Base-by-base conservation (phyloP, 352 stramenopile genomes). In the Thalassiosira exigua region DNA sequence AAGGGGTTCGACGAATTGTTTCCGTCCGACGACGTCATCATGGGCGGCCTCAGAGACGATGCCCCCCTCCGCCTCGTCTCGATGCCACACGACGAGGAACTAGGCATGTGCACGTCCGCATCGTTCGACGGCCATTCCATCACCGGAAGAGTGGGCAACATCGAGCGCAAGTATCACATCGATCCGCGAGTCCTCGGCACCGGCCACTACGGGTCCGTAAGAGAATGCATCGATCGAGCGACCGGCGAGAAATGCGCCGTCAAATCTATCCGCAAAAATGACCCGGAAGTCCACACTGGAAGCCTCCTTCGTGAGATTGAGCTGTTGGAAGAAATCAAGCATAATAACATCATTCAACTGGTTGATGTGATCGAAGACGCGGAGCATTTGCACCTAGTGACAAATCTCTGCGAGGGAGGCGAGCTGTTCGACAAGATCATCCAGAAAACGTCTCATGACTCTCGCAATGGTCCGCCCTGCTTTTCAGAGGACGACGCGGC, bases 341-440 rank as follows among this genome's bases (percentile, higher is more conserved):
- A 98, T 83, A 96, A 96, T 0, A 98, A 99, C 82, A 99, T 99
- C 83, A 98, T 99, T 84, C 95, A 98, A 78, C 88, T 99, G 22
- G 93, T 96, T 54, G 97, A 99, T 81, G 96, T 99, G 59, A 98
- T 97, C 80, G 97, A 99, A 79, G 95, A 98, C 84, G 91, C 96
- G 64, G 95, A 96, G 64, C 97, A 98, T 84, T 75, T 99, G 17
- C 96, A 99, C 80, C 75, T 99, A 3, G 95, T 99, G 50, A 99
- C 97, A 24, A 97, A 99, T 82, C 87, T 99, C 0, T 99, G 97
- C 88, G 98, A 94, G 4, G 97, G 97, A 46, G 97, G 97, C 62
- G 97, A 99, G 75, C 65, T 94, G 12, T 95, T 95, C 75, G 91
- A 95, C 86, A 73, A 90, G 0, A 96, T 96, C 66, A 95, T 96